Evolutionary conservation across 2,329 filamentous ascomycete species (phyloP).

Genomic region (Paecilomyces sp.): DNA sequence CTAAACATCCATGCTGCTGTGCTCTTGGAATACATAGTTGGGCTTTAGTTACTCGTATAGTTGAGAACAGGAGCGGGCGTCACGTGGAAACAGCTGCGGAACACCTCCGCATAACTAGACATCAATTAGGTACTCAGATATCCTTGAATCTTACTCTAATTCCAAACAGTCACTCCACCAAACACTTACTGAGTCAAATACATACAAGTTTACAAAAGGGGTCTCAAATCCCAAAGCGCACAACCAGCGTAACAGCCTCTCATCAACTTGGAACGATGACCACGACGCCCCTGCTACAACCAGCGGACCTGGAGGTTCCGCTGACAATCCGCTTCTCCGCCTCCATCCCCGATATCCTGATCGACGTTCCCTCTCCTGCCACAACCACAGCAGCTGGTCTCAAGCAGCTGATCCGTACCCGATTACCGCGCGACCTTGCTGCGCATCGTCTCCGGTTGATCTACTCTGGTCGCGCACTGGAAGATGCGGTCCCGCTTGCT

Average conservation of each 20-base stretch:
- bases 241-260: not conserved
- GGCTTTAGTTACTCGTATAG: too few relatives aligned
- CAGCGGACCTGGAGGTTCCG: conserved; percentile 43
- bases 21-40: too few relatives aligned
- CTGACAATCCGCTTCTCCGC: conserved; percentile 88
- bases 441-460: conserved; percentile 77
- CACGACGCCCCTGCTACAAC: conserved; percentile 12
- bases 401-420: conserved; percentile 71
- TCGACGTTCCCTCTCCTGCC: conserved; percentile 63
- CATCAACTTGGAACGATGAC: conserved; percentile 1
- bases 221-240: not conserved
- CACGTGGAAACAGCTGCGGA: not conserved
- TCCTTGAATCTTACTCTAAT: not conserved
- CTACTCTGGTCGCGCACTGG: conserved; percentile 77
- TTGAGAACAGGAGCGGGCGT: too few relatives aligned
- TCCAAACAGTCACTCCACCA: not conserved
- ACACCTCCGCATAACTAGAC: not conserved
- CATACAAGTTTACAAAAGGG: not conserved
- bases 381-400: conserved; percentile 68
- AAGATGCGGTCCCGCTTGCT: conserved; percentile 63
- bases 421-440: conserved; percentile 57
- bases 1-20: too few relatives aligned
- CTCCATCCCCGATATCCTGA: conserved; percentile 71
- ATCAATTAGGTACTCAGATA: not conserved
- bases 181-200: not conserved